These are phyloP conservation scores for Alternaria novae-zelandiae DNA, from an alignment of 2,329 filamentous ascomycete genomes.

Conservation along the genomic window DNA sequence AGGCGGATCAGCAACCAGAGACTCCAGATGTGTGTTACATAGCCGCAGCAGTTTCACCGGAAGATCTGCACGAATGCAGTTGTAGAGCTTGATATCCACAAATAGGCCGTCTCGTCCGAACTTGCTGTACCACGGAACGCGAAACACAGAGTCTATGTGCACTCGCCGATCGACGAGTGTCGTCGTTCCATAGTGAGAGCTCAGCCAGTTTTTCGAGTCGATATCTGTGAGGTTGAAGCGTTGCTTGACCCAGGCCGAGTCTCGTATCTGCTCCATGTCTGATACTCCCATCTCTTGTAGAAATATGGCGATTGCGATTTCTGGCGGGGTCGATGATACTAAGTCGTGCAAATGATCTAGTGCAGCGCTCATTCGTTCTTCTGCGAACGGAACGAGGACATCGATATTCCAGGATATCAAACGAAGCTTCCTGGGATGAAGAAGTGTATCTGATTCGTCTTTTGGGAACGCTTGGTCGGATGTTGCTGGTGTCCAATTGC, in stretches of 20 bases:
- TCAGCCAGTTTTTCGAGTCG: slow-evolving; percentile 53
- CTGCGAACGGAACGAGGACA: slow-evolving; percentile 48
- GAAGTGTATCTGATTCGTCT: not conserved
- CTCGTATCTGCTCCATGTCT: slow-evolving; percentile 55
- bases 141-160: slow-evolving; percentile 54
- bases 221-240: slow-evolving; percentile 59
- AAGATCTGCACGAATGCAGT: not conserved
- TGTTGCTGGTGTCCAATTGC: not conserved
- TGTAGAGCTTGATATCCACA: slow-evolving; percentile 54
- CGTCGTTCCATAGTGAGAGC: slow-evolving; percentile 59
- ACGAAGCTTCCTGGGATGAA: slow-evolving; percentile 20
- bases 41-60: slow-evolving; percentile 50
- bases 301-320: slow-evolving; percentile 53
- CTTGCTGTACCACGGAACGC: slow-evolving; percentile 57
- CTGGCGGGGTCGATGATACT: slow-evolving; percentile 22
- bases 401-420: slow-evolving; percentile 60
- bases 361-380: slow-evolving; percentile 52
- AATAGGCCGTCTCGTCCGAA: slow-evolving; percentile 64
- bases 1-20: slow-evolving; percentile 57
- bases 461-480: not conserved
- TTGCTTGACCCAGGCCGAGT: slow-evolving; percentile 56
- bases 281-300: slow-evolving; percentile 60
- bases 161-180: slow-evolving; percentile 60
- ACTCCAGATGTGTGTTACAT: slow-evolving; percentile 66
- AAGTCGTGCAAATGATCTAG: slow-evolving; percentile 48